Conservation (phyloP, 768 basidiomycete genomes). For the Tricholoma sp. region DNA sequence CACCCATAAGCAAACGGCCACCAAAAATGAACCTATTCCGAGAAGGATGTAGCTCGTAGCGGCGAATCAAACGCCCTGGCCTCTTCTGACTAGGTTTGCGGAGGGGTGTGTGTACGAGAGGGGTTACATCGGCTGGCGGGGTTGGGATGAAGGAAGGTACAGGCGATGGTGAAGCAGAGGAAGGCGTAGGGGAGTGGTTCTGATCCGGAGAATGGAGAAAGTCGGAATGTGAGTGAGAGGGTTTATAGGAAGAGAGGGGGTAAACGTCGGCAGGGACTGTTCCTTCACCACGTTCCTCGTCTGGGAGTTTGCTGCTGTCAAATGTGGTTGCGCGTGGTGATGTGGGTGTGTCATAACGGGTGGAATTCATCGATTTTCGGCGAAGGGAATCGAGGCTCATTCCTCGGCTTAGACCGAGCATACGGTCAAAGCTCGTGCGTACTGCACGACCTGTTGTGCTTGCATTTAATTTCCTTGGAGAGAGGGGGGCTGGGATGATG, state of each 20-base stretch:
- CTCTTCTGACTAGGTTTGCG: constrained; percentile 19
- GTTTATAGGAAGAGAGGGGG: constrained; percentile 9
- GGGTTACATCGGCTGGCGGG: constrained; percentile 11
- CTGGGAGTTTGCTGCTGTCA: constrained; percentile 13
- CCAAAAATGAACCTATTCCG: constrained; percentile 70
- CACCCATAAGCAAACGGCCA: constrained; percentile 76
- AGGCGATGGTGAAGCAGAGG: constrained; percentile 14
- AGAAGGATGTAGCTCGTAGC: constrained; percentile 64
- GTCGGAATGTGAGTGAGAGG: constrained; percentile 27
- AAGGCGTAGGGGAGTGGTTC: constrained; percentile 10
- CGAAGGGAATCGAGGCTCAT: constrained; percentile 47
- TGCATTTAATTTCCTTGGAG: neutral
- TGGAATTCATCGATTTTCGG: constrained; percentile 13
- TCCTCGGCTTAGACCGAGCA: constrained; percentile 48
- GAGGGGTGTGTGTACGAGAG: constrained; percentile 33
- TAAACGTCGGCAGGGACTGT: neutral
- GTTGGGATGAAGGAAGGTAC: constrained; percentile 16
- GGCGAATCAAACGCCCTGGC: constrained; percentile 39
- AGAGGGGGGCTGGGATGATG: constrained; percentile 14
- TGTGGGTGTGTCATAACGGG: constrained; percentile 9
- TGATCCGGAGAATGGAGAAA: constrained; percentile 21
- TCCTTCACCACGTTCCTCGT: constrained; percentile 28
- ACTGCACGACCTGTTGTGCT: constrained; percentile 25
- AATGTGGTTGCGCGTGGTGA: neutral
- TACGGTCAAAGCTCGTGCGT: constrained; percentile 57